Percentiles rank a stretch among this genome's conserved stretches.
Conservation (phyloP, 2,329 filamentous ascomycete genomes). For the Dactylellina sp. region DNA sequence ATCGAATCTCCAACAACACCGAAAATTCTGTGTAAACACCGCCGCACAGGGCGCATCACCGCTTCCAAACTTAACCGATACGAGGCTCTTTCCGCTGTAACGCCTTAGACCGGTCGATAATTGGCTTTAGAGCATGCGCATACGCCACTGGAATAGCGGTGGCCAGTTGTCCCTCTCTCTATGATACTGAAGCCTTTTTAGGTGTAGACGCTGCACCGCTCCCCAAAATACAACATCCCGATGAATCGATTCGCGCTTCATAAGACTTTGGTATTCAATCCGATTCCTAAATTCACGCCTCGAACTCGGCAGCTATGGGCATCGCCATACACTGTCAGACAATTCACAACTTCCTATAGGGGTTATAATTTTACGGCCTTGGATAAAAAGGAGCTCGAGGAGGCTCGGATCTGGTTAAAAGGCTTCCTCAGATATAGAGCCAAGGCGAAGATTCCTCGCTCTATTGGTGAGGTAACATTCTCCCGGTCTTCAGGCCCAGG, state of each 20-base stretch:
- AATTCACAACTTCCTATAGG: neutral
- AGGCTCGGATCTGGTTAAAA: conserved; percentile 23
- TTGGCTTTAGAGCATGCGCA: neutral
- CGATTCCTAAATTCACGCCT: neutral
- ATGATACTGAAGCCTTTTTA: too few relatives aligned
- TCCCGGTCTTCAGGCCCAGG: conserved; percentile 47
- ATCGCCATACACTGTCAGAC: neutral
- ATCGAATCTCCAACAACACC: neutral
- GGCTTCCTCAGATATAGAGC: conserved; percentile 6
- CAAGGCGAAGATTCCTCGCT: conserved; percentile 8
- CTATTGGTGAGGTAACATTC: conserved; percentile 22
- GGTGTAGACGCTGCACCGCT: neutral
- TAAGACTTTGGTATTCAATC: neutral
- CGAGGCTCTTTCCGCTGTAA: too few relatives aligned
- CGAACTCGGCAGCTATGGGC: neutral
- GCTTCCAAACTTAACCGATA: too few relatives aligned
- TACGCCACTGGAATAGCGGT: neutral
- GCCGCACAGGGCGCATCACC: neutral
- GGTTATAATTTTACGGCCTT: neutral
- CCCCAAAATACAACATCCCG: conserved; percentile 19
- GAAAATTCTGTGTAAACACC: too few relatives aligned
- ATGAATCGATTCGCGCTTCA: conserved; percentile 7
- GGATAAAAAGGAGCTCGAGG: conserved; percentile 23
- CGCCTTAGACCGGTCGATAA: too few relatives aligned
- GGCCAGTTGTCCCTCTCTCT: neutral